Conservation (phyloP, 169 alveolate genomes). For the Plasmodium gonderi region DNA sequence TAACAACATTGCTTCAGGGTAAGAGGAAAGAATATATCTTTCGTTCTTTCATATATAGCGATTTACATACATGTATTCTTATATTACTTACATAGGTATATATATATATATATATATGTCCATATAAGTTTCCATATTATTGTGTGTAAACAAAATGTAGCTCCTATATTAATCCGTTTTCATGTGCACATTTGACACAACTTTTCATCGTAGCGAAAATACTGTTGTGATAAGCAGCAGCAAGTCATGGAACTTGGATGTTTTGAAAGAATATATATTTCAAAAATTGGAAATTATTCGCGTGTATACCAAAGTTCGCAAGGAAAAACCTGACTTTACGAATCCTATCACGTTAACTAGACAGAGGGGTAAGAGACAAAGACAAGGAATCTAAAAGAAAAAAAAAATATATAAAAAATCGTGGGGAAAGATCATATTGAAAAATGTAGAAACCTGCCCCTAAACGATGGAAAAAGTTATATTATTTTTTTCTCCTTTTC, state of each 20-base stretch:
- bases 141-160: neutral
- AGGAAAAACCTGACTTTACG: conserved; percentile 95
- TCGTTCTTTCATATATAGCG: neutral
- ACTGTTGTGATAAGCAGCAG: conserved; percentile 73
- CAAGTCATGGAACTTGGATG: conserved; percentile 79
- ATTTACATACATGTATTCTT: neutral
- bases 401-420: neutral
- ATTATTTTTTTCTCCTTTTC: neutral
- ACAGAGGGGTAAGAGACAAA: conserved; percentile 80
- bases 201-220: conserved; percentile 30
- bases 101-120: neutral
- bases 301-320: conserved; percentile 97
- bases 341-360: conserved; percentile 93
- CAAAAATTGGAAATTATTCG: conserved; percentile 79
- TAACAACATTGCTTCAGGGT: conserved; percentile 37
- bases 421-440: neutral
- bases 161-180: neutral
- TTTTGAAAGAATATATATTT: conserved; percentile 78
- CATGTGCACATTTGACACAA: neutral
- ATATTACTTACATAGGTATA: neutral
- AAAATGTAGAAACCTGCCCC: too few species aligned
- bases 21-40: neutral
- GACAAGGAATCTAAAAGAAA: neutral
- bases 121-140: neutral
- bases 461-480: neutral